Evolutionary conservation across 1,284 basidiomycete genomes (phyloP), one percentile per base, ranked within the genome.

Genomic region (Apiotrichum veenhuisii): DNA sequence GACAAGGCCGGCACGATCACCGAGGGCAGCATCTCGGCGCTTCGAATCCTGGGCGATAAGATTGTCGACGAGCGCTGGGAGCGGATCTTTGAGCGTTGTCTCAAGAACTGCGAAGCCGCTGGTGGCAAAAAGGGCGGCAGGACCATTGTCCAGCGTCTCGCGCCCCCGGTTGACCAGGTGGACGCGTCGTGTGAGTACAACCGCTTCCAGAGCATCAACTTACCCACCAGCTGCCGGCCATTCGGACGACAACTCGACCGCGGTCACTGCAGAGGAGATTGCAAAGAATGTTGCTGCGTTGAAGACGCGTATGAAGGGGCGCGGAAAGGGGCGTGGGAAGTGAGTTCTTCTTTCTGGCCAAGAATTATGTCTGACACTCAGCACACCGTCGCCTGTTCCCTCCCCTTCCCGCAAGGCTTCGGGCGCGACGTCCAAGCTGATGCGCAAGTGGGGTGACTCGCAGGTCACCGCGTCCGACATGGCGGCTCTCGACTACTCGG

Each of bases 391-490:
- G n/a, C 69, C 66, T 50, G 58, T 65, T 40, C 68, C 65, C 30
- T 59, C 68, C 18, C 50, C 60, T 26, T 63, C 58, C 20, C 66
- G 68, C 33, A 73, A 74, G 57, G 66, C 74, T 10, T 69, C 69
- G 1, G 72, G 67, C 33, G 73, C 76, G 75, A 40, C 86, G 82
- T 63, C 84, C 7, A 98, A 98, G 77, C 74, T 82, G 22, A 89
- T 89, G 76, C 86, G 95, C 43, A 96, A 91, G 77, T 98, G 95
- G 95, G 91, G 87, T 20, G 85, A 92, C 46, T 82, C 86, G 62
- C 83, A 83, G 1, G 85, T 87, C 10, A 86, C 84, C 2, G 87
- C 91, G 62, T 81, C 82, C 22, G 92, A 96, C 63, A 94, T 96
- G 86, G 88, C 87, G 0, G 85, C 87, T 37, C 82, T 98, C 45